These are phyloP conservation scores for Paxillus ammoniavirescens DNA, from an alignment of 768 basidiomycete species.

Conservation along the genomic window DNA sequence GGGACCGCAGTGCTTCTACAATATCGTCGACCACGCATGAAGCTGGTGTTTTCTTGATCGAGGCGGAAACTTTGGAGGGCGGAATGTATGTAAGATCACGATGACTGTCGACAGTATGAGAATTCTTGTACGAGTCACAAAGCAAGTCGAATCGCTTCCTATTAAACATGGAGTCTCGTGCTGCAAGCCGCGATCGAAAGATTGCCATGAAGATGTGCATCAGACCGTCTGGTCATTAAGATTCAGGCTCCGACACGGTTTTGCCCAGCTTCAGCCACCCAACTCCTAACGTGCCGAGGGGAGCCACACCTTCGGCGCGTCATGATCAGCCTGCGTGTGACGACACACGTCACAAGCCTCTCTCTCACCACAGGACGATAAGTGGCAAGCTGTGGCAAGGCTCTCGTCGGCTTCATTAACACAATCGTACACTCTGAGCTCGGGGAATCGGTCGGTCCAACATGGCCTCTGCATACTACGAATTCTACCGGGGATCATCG, in stretches of 20 bases:
- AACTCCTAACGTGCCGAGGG: too few relatives aligned
- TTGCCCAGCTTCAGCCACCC: too few relatives aligned
- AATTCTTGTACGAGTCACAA: too few relatives aligned
- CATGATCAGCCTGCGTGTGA: conserved; percentile 7
- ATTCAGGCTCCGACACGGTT: too few relatives aligned
- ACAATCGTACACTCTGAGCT: conserved; percentile 6
- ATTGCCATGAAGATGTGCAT: neutral
- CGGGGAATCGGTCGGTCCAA: conserved; percentile 12
- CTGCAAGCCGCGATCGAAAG: too few relatives aligned
- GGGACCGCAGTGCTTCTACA: conserved; percentile 51
- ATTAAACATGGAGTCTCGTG: too few relatives aligned
- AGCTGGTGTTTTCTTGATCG: too few relatives aligned
- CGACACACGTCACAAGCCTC: conserved; percentile 23
- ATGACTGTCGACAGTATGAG: too few relatives aligned
- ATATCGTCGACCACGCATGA: conserved; percentile 33
- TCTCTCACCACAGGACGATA: neutral
- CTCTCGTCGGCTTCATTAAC: neutral
- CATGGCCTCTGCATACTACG: conserved; percentile 87
- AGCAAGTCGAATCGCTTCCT: too few relatives aligned
- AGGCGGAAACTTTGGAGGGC: too few relatives aligned
- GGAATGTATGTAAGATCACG: too few relatives aligned
- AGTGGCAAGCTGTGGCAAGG: neutral
- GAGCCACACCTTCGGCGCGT: neutral
- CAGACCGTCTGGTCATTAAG: too few relatives aligned
- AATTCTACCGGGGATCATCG: conserved; percentile 92